Conservation (phyloP, 257 asterid species). For the Forsythia viridissima region DNA sequence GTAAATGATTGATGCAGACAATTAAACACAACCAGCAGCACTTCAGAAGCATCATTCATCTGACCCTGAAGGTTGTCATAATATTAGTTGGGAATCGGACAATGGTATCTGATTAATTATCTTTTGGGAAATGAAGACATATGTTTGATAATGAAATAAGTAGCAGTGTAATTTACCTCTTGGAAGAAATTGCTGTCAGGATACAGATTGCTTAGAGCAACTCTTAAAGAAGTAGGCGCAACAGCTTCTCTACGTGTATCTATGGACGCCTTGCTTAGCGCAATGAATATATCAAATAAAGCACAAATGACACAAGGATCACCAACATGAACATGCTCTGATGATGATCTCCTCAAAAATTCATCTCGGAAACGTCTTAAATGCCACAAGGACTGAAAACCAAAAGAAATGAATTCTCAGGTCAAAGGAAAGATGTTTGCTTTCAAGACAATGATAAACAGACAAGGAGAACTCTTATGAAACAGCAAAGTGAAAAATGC, state of each 20-base stretch:
- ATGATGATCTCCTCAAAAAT: slow-evolving; percentile 64
- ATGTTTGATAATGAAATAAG: neutral
- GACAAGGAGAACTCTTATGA: slow-evolving; percentile 6
- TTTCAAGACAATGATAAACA: slow-evolving; percentile 19
- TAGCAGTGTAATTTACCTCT: slow-evolving; percentile 56
- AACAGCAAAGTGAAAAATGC: slow-evolving; percentile 11
- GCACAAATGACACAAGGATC: slow-evolving; percentile 96
- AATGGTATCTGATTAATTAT: neutral
- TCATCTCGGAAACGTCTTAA: slow-evolving; percentile 77
- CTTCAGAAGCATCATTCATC: slow-evolving; percentile 99
- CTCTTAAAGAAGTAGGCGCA: slow-evolving; percentile 86
- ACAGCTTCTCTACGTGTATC: slow-evolving; percentile 68
- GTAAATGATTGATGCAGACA: slow-evolving; percentile 86
- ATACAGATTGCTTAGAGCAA: slow-evolving; percentile 86
- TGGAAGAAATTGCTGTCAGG: slow-evolving; percentile 92
- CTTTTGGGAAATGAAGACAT: neutral
- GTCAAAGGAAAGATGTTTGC: slow-evolving; percentile 24
- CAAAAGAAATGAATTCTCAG: slow-evolving; percentile 19
- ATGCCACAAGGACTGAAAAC: slow-evolving; percentile 88
- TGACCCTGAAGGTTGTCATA: slow-evolving; percentile 71
- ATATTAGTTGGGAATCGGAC: neutral
- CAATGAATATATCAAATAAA: slow-evolving; percentile 72
- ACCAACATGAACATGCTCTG: slow-evolving; percentile 85
- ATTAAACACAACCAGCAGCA: slow-evolving; percentile 77
- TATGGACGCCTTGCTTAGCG: slow-evolving; percentile 55